A percentile compares a stretch with the other conserved stretches of the same genome.
These are phyloP conservation scores for Boletus pseudo-olivaceus DNA, from an alignment of 768 basidiomycete genomes.

Conservation along the genomic window DNA sequence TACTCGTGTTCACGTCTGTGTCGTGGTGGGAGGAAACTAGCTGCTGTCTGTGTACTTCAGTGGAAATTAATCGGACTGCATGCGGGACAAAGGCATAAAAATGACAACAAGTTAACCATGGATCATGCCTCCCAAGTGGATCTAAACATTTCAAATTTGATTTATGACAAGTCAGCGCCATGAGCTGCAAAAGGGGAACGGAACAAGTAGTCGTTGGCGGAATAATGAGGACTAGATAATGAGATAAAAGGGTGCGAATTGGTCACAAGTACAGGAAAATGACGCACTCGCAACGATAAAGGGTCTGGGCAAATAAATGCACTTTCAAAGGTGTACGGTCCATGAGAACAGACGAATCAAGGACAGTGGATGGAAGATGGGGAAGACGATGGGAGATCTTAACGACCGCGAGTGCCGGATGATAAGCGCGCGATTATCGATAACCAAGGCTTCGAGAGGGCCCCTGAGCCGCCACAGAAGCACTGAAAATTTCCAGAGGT, in stretches of 20 bases:
- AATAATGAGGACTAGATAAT: neutral
- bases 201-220: neutral
- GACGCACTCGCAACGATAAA: constrained; percentile 7
- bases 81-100: neutral
- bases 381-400: neutral
- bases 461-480: constrained; percentile 28
- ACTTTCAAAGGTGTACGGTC: neutral
- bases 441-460: constrained; percentile 17
- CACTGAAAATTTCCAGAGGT: constrained; percentile 21
- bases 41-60: neutral
- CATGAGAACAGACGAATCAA: neutral
- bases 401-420: constrained; percentile 1
- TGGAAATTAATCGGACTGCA: neutral
- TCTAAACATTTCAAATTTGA: constrained; percentile 2
- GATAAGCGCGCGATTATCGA: constrained; percentile 28
- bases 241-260: neutral
- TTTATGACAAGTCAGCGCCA: constrained; percentile 2
- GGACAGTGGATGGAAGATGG: neutral
- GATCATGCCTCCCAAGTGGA: neutral
- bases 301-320: neutral
- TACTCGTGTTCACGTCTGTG: constrained; percentile 5
- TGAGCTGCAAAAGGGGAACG: constrained; percentile 1
- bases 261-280: neutral
- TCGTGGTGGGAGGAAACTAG: constrained; percentile 10
- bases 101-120: constrained; percentile 1